Conservation (phyloP, 768 basidiomycete species). For the Phaeolepiota aurea region DNA sequence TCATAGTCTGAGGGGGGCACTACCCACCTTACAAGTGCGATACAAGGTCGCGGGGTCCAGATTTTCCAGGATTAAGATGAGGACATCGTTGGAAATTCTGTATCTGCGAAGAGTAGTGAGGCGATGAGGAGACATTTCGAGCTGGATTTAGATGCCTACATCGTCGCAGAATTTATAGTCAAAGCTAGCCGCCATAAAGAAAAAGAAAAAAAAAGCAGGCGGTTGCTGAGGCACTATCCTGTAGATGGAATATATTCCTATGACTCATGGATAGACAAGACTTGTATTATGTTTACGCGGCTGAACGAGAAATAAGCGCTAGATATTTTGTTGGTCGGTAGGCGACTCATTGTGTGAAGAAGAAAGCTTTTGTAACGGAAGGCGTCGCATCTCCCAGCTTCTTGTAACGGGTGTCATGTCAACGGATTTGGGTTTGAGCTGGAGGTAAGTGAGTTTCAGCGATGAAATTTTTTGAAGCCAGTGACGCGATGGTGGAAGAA, state of each 20-base stretch:
- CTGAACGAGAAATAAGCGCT: conserved; percentile 31
- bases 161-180: conserved; percentile 39
- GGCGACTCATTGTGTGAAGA: conserved; percentile 37
- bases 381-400: conserved; percentile 24
- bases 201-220: conserved; percentile 30
- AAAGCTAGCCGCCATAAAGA: conserved; percentile 22
- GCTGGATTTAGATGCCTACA: conserved; percentile 19
- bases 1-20: neutral
- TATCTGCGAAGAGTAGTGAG: conserved; percentile 33
- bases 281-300: conserved; percentile 35
- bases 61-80: conserved; percentile 39
- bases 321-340: conserved; percentile 36
- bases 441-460: conserved; percentile 27
- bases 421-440: conserved; percentile 35
- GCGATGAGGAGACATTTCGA: conserved; percentile 36
- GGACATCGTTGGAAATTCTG: conserved; percentile 44
- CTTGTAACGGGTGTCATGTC: conserved; percentile 46
- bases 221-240: conserved; percentile 30
- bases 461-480: conserved; percentile 23
- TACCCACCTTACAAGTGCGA: conserved; percentile 35
- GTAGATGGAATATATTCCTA: conserved; percentile 29
- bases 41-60: conserved; percentile 40
- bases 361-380: conserved; percentile 41
- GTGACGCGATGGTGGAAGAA: conserved; percentile 22
- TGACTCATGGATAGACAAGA: conserved; percentile 27